A percentile compares a stretch with the other conserved stretches of the same genome.
These are phyloP conservation scores for Microcera coccophila DNA, from an alignment of 2,329 filamentous ascomycete genomes.

Conservation along the genomic window DNA sequence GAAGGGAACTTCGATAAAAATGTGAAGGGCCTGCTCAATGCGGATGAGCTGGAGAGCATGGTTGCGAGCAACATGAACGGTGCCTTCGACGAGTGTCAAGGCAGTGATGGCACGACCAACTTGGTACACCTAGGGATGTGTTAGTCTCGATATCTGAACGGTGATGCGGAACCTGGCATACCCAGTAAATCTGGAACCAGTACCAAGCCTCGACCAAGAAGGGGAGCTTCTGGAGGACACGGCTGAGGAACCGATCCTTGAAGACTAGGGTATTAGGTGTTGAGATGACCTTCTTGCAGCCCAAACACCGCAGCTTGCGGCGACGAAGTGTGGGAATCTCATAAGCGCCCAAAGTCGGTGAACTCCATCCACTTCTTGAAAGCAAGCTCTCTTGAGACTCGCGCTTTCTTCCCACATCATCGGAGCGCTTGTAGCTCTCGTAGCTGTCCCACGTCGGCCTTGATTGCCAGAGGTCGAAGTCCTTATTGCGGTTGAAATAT, in stretches of 20 bases:
- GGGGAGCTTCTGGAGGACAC: slow-evolving; percentile 62
- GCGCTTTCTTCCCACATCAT: slow-evolving; percentile 25
- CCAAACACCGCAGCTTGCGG: slow-evolving; percentile 33
- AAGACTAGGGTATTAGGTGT: slow-evolving; percentile 33
- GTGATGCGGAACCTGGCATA: slow-evolving; percentile 37
- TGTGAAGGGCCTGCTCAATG: slow-evolving; percentile 59
- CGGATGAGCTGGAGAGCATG: slow-evolving; percentile 66
- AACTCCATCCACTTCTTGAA: slow-evolving; percentile 25
- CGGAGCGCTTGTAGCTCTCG: slow-evolving; percentile 27
- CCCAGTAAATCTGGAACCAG: slow-evolving; percentile 74
- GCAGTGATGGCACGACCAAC: slow-evolving; percentile 69
- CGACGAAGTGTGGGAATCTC: slow-evolving; percentile 29
- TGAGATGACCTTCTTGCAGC: slow-evolving; percentile 29
- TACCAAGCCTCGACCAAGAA: slow-evolving; percentile 75
- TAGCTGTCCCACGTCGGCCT: slow-evolving; percentile 16
- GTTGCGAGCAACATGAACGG: slow-evolving; percentile 62
- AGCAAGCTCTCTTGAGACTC: slow-evolving; percentile 25
- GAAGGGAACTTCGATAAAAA: slow-evolving; percentile 62
- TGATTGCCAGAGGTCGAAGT: slow-evolving; percentile 30
- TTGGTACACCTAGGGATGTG: slow-evolving; percentile 61
- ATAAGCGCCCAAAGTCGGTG: slow-evolving; percentile 25
- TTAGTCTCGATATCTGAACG: not conserved
- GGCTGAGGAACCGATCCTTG: slow-evolving; percentile 32
- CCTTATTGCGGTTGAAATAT: slow-evolving; percentile 41
- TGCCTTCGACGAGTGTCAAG: slow-evolving; percentile 62